Percentiles rank a stretch among this genome's conserved stretches.
These are phyloP conservation scores for Butyriboletus loyo DNA, from an alignment of 768 basidiomycete species.

Conservation along the genomic window DNA sequence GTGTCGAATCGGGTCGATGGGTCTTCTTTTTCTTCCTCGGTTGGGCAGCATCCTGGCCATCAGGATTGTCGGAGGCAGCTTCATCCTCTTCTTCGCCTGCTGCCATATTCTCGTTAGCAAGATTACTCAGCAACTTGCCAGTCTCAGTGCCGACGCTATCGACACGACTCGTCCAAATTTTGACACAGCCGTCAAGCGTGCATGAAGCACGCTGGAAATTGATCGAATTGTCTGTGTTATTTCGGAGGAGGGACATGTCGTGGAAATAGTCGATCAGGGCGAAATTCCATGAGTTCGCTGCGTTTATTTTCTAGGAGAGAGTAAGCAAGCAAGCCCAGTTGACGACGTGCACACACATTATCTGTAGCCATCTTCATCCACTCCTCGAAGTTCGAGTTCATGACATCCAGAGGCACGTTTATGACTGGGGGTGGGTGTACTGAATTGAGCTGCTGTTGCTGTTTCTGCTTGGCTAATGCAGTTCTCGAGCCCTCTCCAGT, in stretches of 20 bases:
- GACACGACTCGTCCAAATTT: slow-evolving; percentile 98
- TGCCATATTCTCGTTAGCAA: slow-evolving; percentile 62
- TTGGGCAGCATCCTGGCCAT: slow-evolving; percentile 62
- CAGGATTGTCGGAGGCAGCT: slow-evolving; percentile 56
- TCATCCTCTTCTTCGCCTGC: slow-evolving; percentile 61
- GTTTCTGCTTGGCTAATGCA: slow-evolving; percentile 51
- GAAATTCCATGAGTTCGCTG: slow-evolving; percentile 95
- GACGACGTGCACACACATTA: slow-evolving; percentile 55
- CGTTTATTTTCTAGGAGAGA: slow-evolving; percentile 88
- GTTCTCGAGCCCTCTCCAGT: slow-evolving; percentile 41
- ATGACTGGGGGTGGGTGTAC: slow-evolving; percentile 55
- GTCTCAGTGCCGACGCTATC: slow-evolving; percentile 97
- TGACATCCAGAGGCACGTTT: slow-evolving; percentile 73
- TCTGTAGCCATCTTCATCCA: slow-evolving; percentile 99
- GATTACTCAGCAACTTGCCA: slow-evolving; percentile 89
- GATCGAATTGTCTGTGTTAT: slow-evolving; percentile 92
- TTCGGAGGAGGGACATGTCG: slow-evolving; percentile 93
- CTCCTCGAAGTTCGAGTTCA: slow-evolving; percentile 93
- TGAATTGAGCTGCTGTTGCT: slow-evolving; percentile 55
- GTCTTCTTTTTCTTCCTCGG: slow-evolving; percentile 58
- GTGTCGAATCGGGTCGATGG: slow-evolving; percentile 73
- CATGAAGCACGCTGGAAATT: slow-evolving; percentile 99
- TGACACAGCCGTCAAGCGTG: slow-evolving; percentile 97
- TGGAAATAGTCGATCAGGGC: slow-evolving; percentile 99
- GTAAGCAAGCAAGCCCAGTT: slow-evolving; percentile 4